Evolutionary conservation across 768 basidiomycete genomes (phyloP), one percentile per base, ranked within the genome.

Genomic region (Leucosporidium creatinivorum): DNA sequence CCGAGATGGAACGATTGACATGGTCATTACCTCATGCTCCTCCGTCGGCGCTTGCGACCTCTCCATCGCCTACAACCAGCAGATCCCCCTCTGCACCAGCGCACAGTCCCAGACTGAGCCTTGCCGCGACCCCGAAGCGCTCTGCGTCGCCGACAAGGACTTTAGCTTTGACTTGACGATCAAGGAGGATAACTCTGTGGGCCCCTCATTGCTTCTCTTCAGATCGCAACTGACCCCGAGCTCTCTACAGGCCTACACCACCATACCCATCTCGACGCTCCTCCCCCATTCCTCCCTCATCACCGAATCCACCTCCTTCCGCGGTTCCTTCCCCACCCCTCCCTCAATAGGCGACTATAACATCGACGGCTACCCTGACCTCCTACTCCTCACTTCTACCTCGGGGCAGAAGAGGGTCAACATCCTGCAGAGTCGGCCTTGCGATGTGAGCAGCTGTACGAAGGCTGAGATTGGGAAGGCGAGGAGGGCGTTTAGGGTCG

Each of bases 1-100:
- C 75, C 86, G 96, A 10, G 96, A 98, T 73, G 96, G 96, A 1
- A 93, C 94, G 1, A 89, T 98, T 39, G 96, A 98, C 77, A 86
- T 98, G 83, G 82, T 99, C 55, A 91, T 97, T 75, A 84, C 90
- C 0, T 89, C 89, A 0, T 99, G 96, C 76, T 83, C 89, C n/a
- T 87, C 88, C 80, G 3, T 83, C 28, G 64, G 57, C 19, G 61
- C 85, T 50, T 98, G 96, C 77, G 81, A 80, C 59, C 84, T 99
- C 78, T 94, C 93, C 75, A 88, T 98, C 64, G 93, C 87, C 6
- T 97, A 91, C 79, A 99, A 98, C 77, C 82, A 87, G 69, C 96
- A 99, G 77, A 84, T 92, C 31, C 85, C 86, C 0, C 82, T 94
- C 0, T 99, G 96, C 77, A 76, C 84, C 1, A 50, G 30, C 25